A percentile compares a stretch with the other conserved stretches of the same genome.
Evolutionary conservation across 768 basidiomycete genomes (phyloP).

Genomic region (Leccinum arenicola): DNA sequence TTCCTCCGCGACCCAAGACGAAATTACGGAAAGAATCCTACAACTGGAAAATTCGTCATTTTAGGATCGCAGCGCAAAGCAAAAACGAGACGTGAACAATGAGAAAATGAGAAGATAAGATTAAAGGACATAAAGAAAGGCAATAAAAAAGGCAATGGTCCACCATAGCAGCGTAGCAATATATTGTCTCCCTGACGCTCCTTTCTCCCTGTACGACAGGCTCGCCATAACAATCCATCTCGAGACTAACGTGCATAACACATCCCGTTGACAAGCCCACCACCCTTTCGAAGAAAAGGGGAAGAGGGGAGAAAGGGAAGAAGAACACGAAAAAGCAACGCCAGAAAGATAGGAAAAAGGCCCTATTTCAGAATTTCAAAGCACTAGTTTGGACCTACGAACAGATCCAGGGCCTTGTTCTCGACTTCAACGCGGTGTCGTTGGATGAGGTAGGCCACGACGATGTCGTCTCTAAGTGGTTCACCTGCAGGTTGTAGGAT

Average conservation of each 20-base stretch:
- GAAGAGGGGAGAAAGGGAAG: not conserved
- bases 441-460: slow-evolving; percentile 29
- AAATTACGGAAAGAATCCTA: not conserved
- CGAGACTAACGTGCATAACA: not conserved
- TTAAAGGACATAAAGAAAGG: not conserved
- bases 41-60: not conserved
- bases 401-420: slow-evolving; percentile 23
- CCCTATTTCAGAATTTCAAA: not conserved
- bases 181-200: not conserved
- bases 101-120: not conserved
- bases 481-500: slow-evolving; percentile 23
- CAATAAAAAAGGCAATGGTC: not conserved
- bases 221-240: not conserved
- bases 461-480: slow-evolving; percentile 29
- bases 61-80: not conserved
- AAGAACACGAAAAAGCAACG: not conserved
- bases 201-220: not conserved
- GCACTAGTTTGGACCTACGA: slow-evolving; percentile 19
- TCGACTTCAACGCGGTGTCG: slow-evolving; percentile 25
- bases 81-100: not conserved
- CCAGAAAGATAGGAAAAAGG: not conserved
- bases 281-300: not conserved
- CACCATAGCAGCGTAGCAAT: not conserved
- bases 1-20: not conserved
- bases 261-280: not conserved